phyloP scores from a whole-genome alignment of 2,329 filamentous ascomycete genomes.

The Beauveria sp. region DNA sequence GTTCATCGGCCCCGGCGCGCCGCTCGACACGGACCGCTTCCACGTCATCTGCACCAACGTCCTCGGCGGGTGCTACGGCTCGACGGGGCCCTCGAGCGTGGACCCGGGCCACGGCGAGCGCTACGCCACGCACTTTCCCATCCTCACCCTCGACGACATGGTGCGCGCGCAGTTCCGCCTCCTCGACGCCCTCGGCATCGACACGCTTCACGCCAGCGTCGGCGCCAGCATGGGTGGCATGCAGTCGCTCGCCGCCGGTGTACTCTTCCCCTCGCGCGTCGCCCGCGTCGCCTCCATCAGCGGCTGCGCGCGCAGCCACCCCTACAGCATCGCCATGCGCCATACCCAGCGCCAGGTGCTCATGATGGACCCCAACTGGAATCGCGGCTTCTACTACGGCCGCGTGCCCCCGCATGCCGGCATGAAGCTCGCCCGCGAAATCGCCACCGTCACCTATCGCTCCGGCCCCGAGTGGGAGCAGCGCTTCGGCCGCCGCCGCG shows the following conservation, averaged over 20 bases:
- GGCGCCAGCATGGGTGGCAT: slow-evolving; percentile 98
- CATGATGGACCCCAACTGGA: slow-evolving; percentile 99
- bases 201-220: slow-evolving; percentile 81
- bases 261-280: slow-evolving; percentile 75
- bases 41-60: slow-evolving; percentile 96
- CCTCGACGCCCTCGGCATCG: slow-evolving; percentile 69
- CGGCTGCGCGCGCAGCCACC: slow-evolving; percentile 88
- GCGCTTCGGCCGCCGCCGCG: slow-evolving; percentile 79
- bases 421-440: slow-evolving; percentile 96
- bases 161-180: slow-evolving; percentile 90
- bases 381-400: slow-evolving; percentile 88
- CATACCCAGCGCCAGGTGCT: slow-evolving; percentile 95
- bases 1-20: slow-evolving; percentile 83
- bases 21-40: slow-evolving; percentile 85
- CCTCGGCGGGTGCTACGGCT: slow-evolving; percentile 90
- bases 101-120: slow-evolving; percentile 81
- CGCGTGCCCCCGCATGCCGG: slow-evolving; percentile 83
- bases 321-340: slow-evolving; percentile 97
- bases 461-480: slow-evolving; percentile 97
- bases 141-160: slow-evolving; percentile 96
- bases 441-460: slow-evolving; percentile 94
- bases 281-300: slow-evolving; percentile 80
- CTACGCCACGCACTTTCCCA: slow-evolving; percentile 92
- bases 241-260: slow-evolving; percentile 85
- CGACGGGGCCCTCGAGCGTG: slow-evolving; percentile 79